phyloP scores from a whole-genome alignment of 2,329 filamentous ascomycete genomes.

The Gnomoniopsis sp. region DNA sequence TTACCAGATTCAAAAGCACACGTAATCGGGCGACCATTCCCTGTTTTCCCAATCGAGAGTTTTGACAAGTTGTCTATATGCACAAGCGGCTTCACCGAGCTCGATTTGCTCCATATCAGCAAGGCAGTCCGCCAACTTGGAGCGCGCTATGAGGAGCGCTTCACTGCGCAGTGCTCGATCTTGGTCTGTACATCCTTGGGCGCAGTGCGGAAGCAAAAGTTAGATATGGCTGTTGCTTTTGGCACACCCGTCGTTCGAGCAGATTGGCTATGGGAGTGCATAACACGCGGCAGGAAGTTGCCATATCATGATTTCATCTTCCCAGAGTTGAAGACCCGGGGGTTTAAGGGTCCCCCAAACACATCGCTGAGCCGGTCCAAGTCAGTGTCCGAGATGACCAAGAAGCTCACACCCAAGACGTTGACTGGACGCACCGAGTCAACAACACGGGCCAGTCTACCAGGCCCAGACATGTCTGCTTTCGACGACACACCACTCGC shows the following conservation, averaged over 20 bases:
- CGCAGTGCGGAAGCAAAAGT: conserved; percentile 67
- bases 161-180: conserved; percentile 69
- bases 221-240: conserved; percentile 71
- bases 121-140: conserved; percentile 75
- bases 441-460: conserved; percentile 2
- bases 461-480: conserved; percentile 16
- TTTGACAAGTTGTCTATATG: conserved; percentile 71
- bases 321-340: conserved; percentile 38
- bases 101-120: conserved; percentile 81
- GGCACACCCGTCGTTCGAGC: conserved; percentile 76
- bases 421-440: conserved; percentile 7
- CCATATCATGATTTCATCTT: conserved; percentile 47
- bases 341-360: conserved; percentile 5
- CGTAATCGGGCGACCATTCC: conserved; percentile 74
- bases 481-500: conserved; percentile 12
- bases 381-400: conserved; percentile 13
- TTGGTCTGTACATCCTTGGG: conserved; percentile 65
- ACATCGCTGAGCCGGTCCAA: conserved; percentile 14
- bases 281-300: conserved; percentile 52
- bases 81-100: conserved; percentile 77
- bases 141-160: conserved; percentile 74
- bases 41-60: conserved; percentile 63
- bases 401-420: conserved; percentile 7
- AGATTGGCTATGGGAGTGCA: conserved; percentile 83
- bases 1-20: conserved; percentile 59